Base-by-base conservation (phyloP, 192 early-diverging fungal genomes). In the Blastocladiella britannica region DNA sequence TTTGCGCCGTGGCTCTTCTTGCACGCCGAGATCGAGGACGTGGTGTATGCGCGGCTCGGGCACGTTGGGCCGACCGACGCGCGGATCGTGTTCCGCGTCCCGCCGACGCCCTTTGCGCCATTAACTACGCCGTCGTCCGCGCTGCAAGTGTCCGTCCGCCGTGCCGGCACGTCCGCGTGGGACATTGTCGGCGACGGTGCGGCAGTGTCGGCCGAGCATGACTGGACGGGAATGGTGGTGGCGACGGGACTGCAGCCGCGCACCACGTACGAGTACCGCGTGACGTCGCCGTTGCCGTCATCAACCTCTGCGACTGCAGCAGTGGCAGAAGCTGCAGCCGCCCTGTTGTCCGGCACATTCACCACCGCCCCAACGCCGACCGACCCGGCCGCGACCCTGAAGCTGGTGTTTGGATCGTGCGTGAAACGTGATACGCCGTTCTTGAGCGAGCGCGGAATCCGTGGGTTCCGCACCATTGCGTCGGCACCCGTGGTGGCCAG, bases 401-500 rank as follows among this genome's bases (percentile, higher is more conserved):
- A 61, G 29, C 70, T 74, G 53, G 72, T 60, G 4, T 60, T 67
- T 0, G 72, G 72, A 15, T 74, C 72, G 28, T 74, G 72, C 47
- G 70, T 74, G 60, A 74, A 69, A 55, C 72, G 69, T 51, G 68
- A 69, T 25, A 71, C 69, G 54, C 72, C 72, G 25, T 74, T 60
- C 9, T 52, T 63, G 20, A 8, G 28, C 37, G 53, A 58, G 23
- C 59, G 67, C 18, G 67, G 67, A 23, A 54, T 74, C n/a, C 63
- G 59, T 51, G 72, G 72, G 3, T 70, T 74, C 52, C 54, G 26
- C 26, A 65, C 61, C 47, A 66, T 72, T 54, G 25, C 22, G 5
- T 7, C 28, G 23, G 22, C 9, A 7, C 29, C 25, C 9, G 26
- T 55, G 22, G 59, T 67, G 26, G 62, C 61, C 15, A 61, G 68